Percentiles rank a stretch among this genome's conserved stretches.
Conservation (phyloP, 495 filamentous ascomycete genomes). For the Daldinia loculata region DNA sequence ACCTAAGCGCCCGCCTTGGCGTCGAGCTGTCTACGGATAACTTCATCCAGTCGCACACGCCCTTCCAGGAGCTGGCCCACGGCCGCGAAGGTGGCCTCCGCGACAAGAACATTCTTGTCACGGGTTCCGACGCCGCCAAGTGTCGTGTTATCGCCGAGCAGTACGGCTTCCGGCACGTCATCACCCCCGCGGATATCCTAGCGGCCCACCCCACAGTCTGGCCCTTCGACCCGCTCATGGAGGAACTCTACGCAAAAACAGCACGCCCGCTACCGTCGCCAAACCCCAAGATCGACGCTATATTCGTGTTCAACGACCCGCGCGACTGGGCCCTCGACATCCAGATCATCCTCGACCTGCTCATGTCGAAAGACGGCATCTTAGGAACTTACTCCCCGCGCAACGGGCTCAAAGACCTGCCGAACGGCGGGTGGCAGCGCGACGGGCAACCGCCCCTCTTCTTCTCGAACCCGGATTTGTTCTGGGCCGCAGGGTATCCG, state of each 20-base stretch:
- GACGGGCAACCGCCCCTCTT: slow-evolving; percentile 83
- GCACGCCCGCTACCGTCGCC: slow-evolving; percentile 67
- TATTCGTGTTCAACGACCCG: slow-evolving; percentile 91
- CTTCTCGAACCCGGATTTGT: slow-evolving; percentile 89
- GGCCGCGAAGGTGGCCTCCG: slow-evolving; percentile 52
- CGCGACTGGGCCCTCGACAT: slow-evolving; percentile 93
- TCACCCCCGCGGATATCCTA: slow-evolving; percentile 86
- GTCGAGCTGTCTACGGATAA: slow-evolving; percentile 69
- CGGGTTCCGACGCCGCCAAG: slow-evolving; percentile 79
- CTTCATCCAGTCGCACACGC: slow-evolving; percentile 87
- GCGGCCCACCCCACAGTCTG: slow-evolving; percentile 75
- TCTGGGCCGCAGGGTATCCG: slow-evolving; percentile 84
- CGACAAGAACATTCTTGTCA: slow-evolving; percentile 80
- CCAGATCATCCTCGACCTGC: slow-evolving; percentile 80
- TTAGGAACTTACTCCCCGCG: slow-evolving; percentile 75
- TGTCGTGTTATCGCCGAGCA: slow-evolving; percentile 78
- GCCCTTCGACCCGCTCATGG: slow-evolving; percentile 76
- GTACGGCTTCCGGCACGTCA: slow-evolving; percentile 87
- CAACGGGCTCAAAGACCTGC: slow-evolving; percentile 61
- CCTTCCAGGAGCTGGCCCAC: slow-evolving; percentile 67
- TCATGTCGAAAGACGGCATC: slow-evolving; percentile 76
- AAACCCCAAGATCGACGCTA: slow-evolving; percentile 77
- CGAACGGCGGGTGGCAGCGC: slow-evolving; percentile 76
- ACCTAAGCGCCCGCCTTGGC: slow-evolving; percentile 68
- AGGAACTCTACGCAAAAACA: slow-evolving; percentile 66